Base-by-base conservation (phyloP, 768 basidiomycete species). In the Neoboletus brunneissimus region DNA sequence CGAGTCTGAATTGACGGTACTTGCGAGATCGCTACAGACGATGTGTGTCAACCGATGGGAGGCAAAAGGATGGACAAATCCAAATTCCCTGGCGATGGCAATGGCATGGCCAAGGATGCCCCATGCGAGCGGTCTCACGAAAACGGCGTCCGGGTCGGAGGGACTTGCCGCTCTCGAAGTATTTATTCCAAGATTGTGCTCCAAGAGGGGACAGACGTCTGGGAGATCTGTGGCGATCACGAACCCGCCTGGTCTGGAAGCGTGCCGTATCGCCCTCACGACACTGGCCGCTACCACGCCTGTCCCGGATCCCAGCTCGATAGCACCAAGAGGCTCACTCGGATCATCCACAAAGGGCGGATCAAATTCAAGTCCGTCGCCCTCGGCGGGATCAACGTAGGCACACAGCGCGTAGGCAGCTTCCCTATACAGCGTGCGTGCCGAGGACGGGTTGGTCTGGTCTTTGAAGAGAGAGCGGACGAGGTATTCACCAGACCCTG, bases 301-400 rank as follows among this genome's bases (percentile, higher is more conserved):
- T 20, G 84, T 81, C 2, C 94, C 91, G 12, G 91, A 87, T 12
- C 92, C 93, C 5, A 94, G 79, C 71, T 95, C 92, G 50, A 96
- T 67, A 15, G 86, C 73, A 1, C 76, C 75, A 18, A 67, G 68
- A 56, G 51, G 48, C 25, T 44, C 29, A 18, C 1, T 3, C 42
- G 10, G 20, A 22, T 67, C 61, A 4, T 55, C 44, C 53, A 76
- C 59, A 58, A 86, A 75, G 0, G 80, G 79, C 2, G 85, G 85
- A 51, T 89, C 82, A 61, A 84, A 89, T 37, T 78, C 69, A 50
- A 71, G 60, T 15, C 9, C 23, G n/a, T 48, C 25, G n/a, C 12
- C n/a, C 8, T 51, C 31, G 23, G 64, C 69, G 48, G 73, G 72
- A 37, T 72, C 69, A 20, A 90, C 70, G 67, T 91, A 93, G 31